Evolutionary conservation across 1,284 basidiomycete genomes (phyloP), one percentile per base, ranked within the genome.

Genomic region (Fistulinella cinereoalba): DNA sequence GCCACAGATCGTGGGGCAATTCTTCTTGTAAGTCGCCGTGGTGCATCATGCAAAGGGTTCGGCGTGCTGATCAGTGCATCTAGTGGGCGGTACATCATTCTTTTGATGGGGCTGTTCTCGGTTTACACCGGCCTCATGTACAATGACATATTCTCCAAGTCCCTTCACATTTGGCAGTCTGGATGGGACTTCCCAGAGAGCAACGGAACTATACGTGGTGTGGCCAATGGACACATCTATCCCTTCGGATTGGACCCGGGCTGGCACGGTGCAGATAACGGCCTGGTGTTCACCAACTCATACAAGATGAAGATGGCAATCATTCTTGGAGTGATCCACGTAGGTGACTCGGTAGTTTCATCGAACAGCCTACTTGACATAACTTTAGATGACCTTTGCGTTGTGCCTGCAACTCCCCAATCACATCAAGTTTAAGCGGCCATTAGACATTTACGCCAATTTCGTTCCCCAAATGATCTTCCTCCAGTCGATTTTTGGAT

Each of bases 231-330:
- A 4, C 73, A 78, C 56, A 76, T 82, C 28, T 99, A 99, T 73
- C 83, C 89, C 2, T 93, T 99, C 58, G 97, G 97, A 57, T 70
- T 99, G 56, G 97, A 99, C 68, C 94, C 96, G 37, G 85, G 74
- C 46, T 99, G 97, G 97, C 94, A 97, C 66, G 93, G 87, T 28
- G 79, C 95, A 9, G 91, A 94, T 57, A 99, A 99, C 65, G 76
- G 76, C 1, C 78, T 99, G 49, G 85, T 98, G 46, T 99, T 99
- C 69, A 91, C 89, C 53, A 99, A 99, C 71, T 98, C 95, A 46
- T 95, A 97, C 78, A 99, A 99, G 85, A 99, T 99, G 97, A 99
- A 99, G 77, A 95, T 99, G 93, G 92, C 93, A 15, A 88, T 99
- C 64, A 84, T 99, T 45, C 73, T 99, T 49, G 97, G 97, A 70